Evolutionary conservation across 495 filamentous ascomycete genomes (phyloP), one percentile per base, ranked within the genome.

Genomic region (Neurospora sp.): DNA sequence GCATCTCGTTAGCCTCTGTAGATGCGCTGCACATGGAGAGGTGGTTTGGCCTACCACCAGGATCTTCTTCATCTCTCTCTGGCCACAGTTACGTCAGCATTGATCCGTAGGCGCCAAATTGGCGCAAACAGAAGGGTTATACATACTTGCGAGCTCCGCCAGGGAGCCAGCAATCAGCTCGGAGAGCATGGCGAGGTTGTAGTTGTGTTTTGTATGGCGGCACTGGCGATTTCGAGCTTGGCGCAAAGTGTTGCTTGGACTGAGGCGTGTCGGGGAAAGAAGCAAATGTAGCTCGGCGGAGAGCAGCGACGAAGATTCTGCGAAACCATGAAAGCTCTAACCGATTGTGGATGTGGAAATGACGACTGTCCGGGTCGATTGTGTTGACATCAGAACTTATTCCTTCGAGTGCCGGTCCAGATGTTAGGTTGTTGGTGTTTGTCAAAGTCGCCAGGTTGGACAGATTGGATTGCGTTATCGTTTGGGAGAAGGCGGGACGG

Each of bases 1-100:
- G 45, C 37, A 61, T 20, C 69, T 45, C 3, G 74, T 81, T 71
- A 80, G 79, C 69, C 65, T 27, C 69, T 17, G 17, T 65, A 9
- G 10, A 17, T 22, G 68, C 40, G n/a, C n/a, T 20, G 69, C 3
- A 53, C 40, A 16, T n/a, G 39, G 6, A 16, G 8, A 9, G 44
- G 40, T 71, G 3, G 59, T 3, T 27, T 14, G 44, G 72, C 81
- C 72, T 83, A 87, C 86, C 82, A 74, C 83, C 85, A 70, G 83
- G 83, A 73, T 86, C 85, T 69, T 81, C 82, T 73, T 88, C 87
- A 61, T 87, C 83, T 82, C 86, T 81, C 74, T 79, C 86, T 88
- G 74, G 68, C 40, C 40, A 37, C 75, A 48, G 38, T 70, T 41
- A 27, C 40, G 73, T 81, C 70, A 83, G 78, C 69, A 71, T 44